These are phyloP conservation scores for Sporisorium graminicola DNA, from an alignment of 1,284 basidiomycete genomes.

Conservation along the genomic window DNA sequence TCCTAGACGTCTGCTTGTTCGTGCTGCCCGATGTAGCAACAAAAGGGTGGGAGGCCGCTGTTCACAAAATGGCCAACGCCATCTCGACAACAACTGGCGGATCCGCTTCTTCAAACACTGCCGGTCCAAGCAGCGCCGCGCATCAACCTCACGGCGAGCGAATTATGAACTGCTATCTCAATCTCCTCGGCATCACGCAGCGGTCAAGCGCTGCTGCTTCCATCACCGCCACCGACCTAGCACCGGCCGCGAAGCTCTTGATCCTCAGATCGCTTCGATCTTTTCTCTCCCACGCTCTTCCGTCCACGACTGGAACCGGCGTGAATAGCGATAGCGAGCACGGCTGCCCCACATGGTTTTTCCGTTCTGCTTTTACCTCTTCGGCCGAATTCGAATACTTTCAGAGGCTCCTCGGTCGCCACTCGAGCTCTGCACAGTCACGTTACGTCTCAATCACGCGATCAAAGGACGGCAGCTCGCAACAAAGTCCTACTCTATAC, in stretches of 20 bases:
- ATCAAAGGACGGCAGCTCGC: not conserved
- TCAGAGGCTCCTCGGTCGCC: constrained; percentile 33
- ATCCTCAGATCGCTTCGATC: constrained; percentile 38
- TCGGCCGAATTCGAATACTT: constrained; percentile 58
- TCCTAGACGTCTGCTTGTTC: constrained; percentile 83
- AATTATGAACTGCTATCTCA: constrained; percentile 60
- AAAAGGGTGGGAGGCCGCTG: constrained; percentile 51
- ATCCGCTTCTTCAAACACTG: not conserved
- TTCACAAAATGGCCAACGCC: constrained; percentile 29
- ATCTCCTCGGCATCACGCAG: constrained; percentile 58
- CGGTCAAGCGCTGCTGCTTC: constrained; percentile 30
- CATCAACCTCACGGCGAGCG: constrained; percentile 56
- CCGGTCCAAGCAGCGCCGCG: constrained; percentile 17
- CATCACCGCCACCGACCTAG: constrained; percentile 37
- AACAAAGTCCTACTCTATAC: not conserved
- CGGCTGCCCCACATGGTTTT: constrained; percentile 60
- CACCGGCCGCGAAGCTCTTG: constrained; percentile 41
- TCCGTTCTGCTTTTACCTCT: constrained; percentile 52
- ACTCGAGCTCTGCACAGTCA: constrained; percentile 2
- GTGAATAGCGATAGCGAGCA: not conserved
- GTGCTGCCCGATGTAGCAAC: constrained; percentile 75
- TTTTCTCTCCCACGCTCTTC: constrained; percentile 34
- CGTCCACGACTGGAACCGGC: constrained; percentile 2
- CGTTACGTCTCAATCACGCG: constrained; percentile 11
- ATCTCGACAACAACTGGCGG: constrained; percentile 13